Evolutionary conservation across 139 green algal species (phyloP).

Genomic region (Micractinium sp.): DNA sequence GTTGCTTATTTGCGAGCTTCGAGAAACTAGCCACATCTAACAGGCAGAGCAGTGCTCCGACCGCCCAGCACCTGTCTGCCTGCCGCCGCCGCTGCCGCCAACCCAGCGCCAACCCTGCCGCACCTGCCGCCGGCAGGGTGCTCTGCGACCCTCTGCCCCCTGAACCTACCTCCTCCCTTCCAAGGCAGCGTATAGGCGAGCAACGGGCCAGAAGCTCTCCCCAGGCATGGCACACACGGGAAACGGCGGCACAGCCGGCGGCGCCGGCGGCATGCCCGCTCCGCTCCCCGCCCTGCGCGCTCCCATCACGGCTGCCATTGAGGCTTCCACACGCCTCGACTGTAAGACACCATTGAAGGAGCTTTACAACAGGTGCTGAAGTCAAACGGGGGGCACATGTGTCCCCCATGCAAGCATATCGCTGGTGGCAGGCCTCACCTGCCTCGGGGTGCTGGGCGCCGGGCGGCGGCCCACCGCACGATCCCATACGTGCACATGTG

Average conservation of each 20-base stretch:
- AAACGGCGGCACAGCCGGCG: not conserved
- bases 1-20: too few species aligned
- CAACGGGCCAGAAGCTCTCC: not conserved
- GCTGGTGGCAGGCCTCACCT: too few species aligned
- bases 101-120: not conserved
- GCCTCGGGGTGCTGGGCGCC: not conserved
- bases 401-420: not conserved
- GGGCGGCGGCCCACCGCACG: not conserved
- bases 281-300: not conserved
- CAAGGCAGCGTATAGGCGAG: not conserved
- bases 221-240: not conserved
- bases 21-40: too few species aligned
- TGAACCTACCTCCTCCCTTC: too few species aligned
- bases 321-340: not conserved
- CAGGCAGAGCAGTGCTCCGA: too few species aligned
- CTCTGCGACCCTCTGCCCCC: too few species aligned
- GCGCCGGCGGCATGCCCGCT: not conserved
- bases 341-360: not conserved
- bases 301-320: not conserved
- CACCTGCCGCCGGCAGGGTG: too few species aligned
- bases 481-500: not conserved
- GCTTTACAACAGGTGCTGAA: not conserved
- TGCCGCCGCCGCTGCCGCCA: not conserved
- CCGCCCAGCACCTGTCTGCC: too few species aligned
- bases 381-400: not conserved